These are phyloP conservation scores for Dichotomopilus funicola DNA, from an alignment of 2,329 filamentous ascomycete genomes.

Conservation along the genomic window DNA sequence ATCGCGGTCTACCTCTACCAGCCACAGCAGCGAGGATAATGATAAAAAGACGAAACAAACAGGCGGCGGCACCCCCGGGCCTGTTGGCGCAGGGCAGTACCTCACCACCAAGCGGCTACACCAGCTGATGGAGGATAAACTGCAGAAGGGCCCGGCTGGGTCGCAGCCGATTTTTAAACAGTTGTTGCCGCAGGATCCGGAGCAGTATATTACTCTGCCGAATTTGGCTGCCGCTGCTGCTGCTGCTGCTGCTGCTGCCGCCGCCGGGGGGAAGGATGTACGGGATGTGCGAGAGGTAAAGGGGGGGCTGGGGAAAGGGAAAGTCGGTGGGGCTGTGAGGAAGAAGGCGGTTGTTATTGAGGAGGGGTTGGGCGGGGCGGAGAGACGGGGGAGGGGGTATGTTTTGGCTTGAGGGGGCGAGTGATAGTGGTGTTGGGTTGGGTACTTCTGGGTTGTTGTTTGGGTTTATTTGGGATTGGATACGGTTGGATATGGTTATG, in stretches of 20 bases:
- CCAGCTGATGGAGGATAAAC: constrained; percentile 23
- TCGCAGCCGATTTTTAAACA: constrained; percentile 27
- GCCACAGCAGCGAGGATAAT: not conserved
- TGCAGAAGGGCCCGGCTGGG: constrained; percentile 22
- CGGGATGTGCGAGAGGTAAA: not conserved
- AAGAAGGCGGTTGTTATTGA: not conserved
- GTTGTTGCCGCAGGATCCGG: constrained; percentile 24
- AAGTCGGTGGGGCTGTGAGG: not conserved
- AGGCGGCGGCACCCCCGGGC: not conserved
- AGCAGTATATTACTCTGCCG: constrained; percentile 25
- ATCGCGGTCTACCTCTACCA: too few relatives aligned
- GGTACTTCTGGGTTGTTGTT: too few relatives aligned
- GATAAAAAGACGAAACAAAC: not conserved
- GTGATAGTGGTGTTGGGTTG: too few relatives aligned
- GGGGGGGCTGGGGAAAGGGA: constrained; percentile 7
- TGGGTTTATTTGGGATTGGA: not conserved
- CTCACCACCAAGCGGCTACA: constrained; percentile 24
- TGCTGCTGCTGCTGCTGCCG: not conserved
- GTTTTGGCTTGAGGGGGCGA: not conserved
- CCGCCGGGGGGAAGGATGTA: not conserved
- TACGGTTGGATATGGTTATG: not conserved
- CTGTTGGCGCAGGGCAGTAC: not conserved
- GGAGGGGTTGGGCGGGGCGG: not conserved
- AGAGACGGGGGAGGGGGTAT: not conserved
- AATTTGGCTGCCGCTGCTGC: constrained; percentile 8